Conservation (phyloP, 345 rosid genomes). For the Melaleuca alternifolia region DNA sequence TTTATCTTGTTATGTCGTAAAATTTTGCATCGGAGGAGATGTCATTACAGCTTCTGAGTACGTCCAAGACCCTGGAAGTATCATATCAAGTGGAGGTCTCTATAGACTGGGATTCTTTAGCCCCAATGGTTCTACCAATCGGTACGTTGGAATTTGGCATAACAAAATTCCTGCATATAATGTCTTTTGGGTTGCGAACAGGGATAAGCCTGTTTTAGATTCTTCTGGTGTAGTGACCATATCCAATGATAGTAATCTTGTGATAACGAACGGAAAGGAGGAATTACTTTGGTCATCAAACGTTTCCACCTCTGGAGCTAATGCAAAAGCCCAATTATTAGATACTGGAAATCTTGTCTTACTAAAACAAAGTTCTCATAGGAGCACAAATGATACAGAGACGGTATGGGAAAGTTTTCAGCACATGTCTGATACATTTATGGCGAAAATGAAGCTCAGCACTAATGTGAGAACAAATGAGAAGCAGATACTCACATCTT, state of each 20-base stretch:
- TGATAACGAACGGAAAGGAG: constrained; percentile 1
- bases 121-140: constrained; percentile 24
- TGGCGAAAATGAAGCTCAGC: constrained; percentile 26
- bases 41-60: constrained; percentile 16
- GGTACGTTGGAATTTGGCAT: constrained; percentile 54
- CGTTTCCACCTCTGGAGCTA: constrained; percentile 6
- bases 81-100: constrained; percentile 13
- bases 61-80: constrained; percentile 28
- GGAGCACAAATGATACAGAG: background rate
- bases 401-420: constrained; percentile 51
- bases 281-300: constrained; percentile 44
- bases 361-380: constrained; percentile 1
- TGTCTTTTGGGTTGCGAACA: constrained; percentile 51
- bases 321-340: constrained; percentile 24
- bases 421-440: constrained; percentile 17
- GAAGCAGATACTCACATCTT: constrained; percentile 5
- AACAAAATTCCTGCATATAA: constrained; percentile 6
- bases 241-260: constrained; percentile 35
- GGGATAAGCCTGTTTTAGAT: constrained; percentile 27
- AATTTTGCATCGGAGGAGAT: constrained; percentile 14
- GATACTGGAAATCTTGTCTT: constrained; percentile 50
- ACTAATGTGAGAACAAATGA: constrained; percentile 1
- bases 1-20: background rate
- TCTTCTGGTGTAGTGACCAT: constrained; percentile 35
- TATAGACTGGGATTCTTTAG: constrained; percentile 52